Conservation (phyloP, 2,329 filamentous ascomycete genomes). For the Fusarium kyushuense region DNA sequence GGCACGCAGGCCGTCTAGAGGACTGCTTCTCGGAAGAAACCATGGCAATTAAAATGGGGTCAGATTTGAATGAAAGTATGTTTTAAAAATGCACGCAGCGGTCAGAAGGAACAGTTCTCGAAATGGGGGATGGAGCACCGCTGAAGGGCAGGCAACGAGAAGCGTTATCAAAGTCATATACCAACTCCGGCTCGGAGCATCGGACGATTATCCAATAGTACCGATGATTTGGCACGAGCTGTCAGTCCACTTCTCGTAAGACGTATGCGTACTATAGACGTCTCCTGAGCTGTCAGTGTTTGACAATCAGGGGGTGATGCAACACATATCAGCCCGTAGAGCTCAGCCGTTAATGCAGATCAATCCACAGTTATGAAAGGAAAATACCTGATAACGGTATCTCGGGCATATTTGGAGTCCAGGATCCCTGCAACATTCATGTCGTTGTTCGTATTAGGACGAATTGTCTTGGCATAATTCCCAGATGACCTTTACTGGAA, state of each 20-base stretch:
- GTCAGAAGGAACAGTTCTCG: neutral
- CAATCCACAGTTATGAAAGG: neutral
- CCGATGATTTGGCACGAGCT: neutral
- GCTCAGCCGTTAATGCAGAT: slow-evolving; percentile 1
- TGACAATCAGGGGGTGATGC: neutral
- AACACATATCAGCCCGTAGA: slow-evolving; percentile 10
- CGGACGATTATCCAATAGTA: slow-evolving; percentile 5
- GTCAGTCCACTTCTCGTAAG: slow-evolving; percentile 10
- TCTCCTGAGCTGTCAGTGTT: neutral
- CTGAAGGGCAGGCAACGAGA: neutral
- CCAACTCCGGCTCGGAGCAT: neutral
- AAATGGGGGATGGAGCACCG: neutral
- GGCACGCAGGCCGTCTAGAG: slow-evolving; percentile 1
- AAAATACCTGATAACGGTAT: neutral
- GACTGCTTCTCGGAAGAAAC: slow-evolving; percentile 7
- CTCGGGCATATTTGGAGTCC: no score
- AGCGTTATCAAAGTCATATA: slow-evolving; percentile 25
- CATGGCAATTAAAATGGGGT: slow-evolving; percentile 9
- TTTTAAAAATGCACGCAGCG: neutral
- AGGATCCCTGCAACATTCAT: neutral
- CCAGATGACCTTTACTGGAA: neutral
- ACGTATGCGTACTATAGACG: neutral
- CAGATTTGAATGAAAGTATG: slow-evolving; percentile 12
- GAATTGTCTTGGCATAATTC: neutral
- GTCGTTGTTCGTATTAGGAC: neutral